Base-by-base conservation (phyloP, 2,329 filamentous ascomycete genomes). In the Fusarium sp. region DNA sequence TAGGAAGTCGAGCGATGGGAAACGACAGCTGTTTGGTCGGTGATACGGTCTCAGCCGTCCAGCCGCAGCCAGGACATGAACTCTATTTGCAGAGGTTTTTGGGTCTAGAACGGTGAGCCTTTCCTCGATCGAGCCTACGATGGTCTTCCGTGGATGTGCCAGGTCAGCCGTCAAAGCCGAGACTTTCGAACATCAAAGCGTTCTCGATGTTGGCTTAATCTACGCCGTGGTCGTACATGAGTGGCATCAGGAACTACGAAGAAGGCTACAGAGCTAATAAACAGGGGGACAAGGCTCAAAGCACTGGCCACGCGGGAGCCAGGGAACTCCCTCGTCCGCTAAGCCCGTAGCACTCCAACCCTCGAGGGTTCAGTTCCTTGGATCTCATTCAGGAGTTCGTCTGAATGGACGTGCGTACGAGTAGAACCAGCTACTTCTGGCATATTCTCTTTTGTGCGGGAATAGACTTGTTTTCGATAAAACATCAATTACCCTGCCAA, bases 241-340 rank as follows among this genome's bases (percentile, higher is more conserved):
- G 68, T 51, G 43, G 62, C 50, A 70, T 71, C 48, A 38, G 60
- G 55, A 63, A 62, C 63, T 15, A 58, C 58, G 36, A 46, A 34
- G 26, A 48, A 58, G 18, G 50, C 44, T 49, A 44, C 26, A 60
- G 44, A 45, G 42, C 42, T 31, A 52, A 18, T 28, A 24, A 28
- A 48, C 71, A 62, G 54, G 64, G 63, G 54, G 26, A 42, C 26
- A 36, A 57, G 48, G 24, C 36, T 66, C 20, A 33, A 63, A 49
- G 67, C 69, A 74, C 58, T 66, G 68, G 58, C 72, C 68, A 73
- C 53, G 58, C 72, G 72, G 72, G 71, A 74, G 31, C 57, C 59
- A 71, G 63, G 57, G 51, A 64, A 46, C 57, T 72, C 50, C 44
- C 55, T 73, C 54, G 17, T 56, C 68, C 44, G 53, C 57, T 68